Evolutionary conservation across 345 rosid species (phyloP), one percentile per base, ranked within the genome.

Genomic region (Pistacia integerrima): DNA sequence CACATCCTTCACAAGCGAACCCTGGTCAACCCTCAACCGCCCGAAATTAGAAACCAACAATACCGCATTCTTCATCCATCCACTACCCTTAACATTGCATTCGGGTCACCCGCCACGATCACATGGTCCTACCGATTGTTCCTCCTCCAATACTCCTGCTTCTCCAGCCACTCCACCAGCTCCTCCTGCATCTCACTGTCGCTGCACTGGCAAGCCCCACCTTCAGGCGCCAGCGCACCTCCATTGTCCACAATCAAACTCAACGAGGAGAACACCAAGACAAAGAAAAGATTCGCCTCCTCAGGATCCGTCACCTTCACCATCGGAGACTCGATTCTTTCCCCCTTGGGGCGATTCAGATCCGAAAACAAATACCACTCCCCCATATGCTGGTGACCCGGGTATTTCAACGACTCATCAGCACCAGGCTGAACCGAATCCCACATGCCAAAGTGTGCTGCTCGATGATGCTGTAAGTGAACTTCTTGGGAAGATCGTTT

Each of bases 381-480:
- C 36, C 92, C 98, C 99, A 94, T 96, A 81, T 96, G 99, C 82
- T 96, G 99, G 86, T 96, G 99, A 20, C 98, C 98, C 11, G 99
- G 99, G 79, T 96, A 96, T 75, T 83, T 91, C 52, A 73, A 59
- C 22, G 93, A 76, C 51, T 84, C 75, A 73, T 90, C 94, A 58
- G 74, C 80, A 41, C 52, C 82, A n/a, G 87, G 75, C 36, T 69
- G 70, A 0, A 71, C 74, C 0, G 57, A 12, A 3, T 88, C 2
- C 97, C 95, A 62, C 98, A 97, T 33, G 93, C 98, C 48, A 87
- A 74, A 33, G 91, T 74, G 85, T 90, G 98, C 57, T 88, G 92
- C 80, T 90, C 82, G 78, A 96, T 91, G 64, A 96, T 74, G 17
- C 97, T 97, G 77, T 89, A 82, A 56, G 90, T 96, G 92, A 96